Base-by-base conservation (phyloP, 1,139 yeast genomes). In the Yamadazyma membranifaciens region DNA sequence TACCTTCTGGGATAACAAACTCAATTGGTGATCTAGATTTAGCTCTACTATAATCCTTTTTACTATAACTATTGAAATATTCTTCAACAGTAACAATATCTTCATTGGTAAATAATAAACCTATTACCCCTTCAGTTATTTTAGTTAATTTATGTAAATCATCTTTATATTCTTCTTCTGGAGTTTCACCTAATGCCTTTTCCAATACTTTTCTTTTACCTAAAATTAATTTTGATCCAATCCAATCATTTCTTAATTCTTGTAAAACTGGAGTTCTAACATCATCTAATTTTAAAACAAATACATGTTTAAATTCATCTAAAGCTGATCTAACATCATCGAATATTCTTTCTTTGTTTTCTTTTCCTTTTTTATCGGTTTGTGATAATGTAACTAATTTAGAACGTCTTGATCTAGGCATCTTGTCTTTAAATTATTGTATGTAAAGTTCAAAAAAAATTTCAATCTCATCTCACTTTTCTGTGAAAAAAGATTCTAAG, bases 381-480 rank as follows among this genome's bases (percentile, higher is more conserved):
- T 91, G 92, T 30, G 98, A 92, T 55, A 92, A 75, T n/a, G 98
- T 87, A 46, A 92, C 95, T 56, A 87, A 81, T 77, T 83, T 87
- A 50, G 95, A 82, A 80, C 97, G 89, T 67, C 81, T 89, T 34
- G 96, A 88, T 79, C 95, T 87, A 50, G 98, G 96, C 98, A 89
- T 89, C 45, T 50, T 25, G 10, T 20, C 7, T 20, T 20, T 7
- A 6, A 20, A 20, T 7, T 20, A 20, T 20, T 20, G 5, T 6
- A 20, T 20, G 5, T 20, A 20, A n/a, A 20, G 24, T 20, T 7
- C 24, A 20, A 20, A 16, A 35, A 31, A 26, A 31, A 28, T 36
- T 36, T 42, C 34, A 25, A 34, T 37, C 46, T 44, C 45, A 42
- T 44, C 43, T 42, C 38, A 20, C 24, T 20, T 7, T 20, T 20